These are phyloP conservation scores for Puccinia horiana DNA, from an alignment of 1,284 basidiomycete species.

Conservation along the genomic window DNA sequence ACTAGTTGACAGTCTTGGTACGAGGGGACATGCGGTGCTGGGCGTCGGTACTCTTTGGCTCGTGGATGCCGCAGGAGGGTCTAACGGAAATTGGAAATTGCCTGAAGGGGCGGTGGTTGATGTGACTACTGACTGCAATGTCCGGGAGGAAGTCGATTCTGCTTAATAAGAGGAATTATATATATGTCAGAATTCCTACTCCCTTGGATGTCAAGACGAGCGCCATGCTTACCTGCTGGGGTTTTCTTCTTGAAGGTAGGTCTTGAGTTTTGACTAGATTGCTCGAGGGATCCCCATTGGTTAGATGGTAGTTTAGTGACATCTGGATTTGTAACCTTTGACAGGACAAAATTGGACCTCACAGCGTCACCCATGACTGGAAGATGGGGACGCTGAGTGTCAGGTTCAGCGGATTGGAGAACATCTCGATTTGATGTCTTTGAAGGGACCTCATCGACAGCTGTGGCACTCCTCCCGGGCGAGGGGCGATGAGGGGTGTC, in stretches of 20 bases:
- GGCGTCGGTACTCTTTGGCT: neutral
- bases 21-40: neutral
- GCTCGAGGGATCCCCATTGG: neutral
- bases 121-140: neutral
- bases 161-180: neutral
- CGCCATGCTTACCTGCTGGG: conserved; percentile 20
- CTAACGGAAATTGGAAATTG: neutral
- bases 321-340: neutral
- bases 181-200: neutral
- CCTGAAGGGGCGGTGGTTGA: neutral
- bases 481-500: neutral
- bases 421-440: neutral
- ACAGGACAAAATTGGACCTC: neutral
- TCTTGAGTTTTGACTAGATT: neutral
- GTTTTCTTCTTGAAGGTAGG: neutral
- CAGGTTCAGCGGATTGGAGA: neutral
- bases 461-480: neutral
- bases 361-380: neutral
- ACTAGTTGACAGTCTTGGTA: neutral
- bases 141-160: neutral
- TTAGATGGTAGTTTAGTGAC: neutral
- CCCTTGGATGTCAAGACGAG: conserved; percentile 22
- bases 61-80: neutral
- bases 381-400: neutral
- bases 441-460: neutral